Percentiles rank a stretch among this genome's conserved stretches.
Evolutionary conservation across 1,284 basidiomycete genomes (phyloP).

Genomic region (Tremellales sp.): DNA sequence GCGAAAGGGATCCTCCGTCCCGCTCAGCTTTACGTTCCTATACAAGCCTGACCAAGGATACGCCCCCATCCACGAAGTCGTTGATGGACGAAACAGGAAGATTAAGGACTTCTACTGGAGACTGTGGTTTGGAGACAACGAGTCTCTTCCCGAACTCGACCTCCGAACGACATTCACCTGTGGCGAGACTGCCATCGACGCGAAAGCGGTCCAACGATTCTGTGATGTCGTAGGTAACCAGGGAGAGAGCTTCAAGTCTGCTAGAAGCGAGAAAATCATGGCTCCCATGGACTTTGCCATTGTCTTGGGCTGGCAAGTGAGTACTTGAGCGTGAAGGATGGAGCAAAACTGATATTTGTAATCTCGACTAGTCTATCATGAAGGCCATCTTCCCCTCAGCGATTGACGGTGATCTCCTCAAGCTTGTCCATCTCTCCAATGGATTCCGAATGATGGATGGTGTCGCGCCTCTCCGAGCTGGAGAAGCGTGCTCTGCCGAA

Average conservation of each 20-base stretch:
- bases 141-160: slow-evolving; percentile 67
- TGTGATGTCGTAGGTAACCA: slow-evolving; percentile 92
- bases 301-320: slow-evolving; percentile 92
- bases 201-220: slow-evolving; percentile 76
- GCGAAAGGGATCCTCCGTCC: slow-evolving; percentile 68
- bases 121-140: slow-evolving; percentile 87
- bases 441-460: slow-evolving; percentile 86
- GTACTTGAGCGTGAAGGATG: slow-evolving; percentile 30
- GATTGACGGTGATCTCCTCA: slow-evolving; percentile 89
- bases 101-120: slow-evolving; percentile 98
- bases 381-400: slow-evolving; percentile 88
- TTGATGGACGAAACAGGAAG: slow-evolving; percentile 75
- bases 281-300: slow-evolving; percentile 99
- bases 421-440: slow-evolving; percentile 94
- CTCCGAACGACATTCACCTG: slow-evolving; percentile 73
- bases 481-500: slow-evolving; percentile 85
- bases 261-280: slow-evolving; percentile 63
- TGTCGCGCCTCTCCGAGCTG: slow-evolving; percentile 70
- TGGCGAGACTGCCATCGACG: slow-evolving; percentile 74
- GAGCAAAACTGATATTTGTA: slow-evolving; percentile 10
- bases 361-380: slow-evolving; percentile 90
- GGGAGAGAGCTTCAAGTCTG: slow-evolving; percentile 80
- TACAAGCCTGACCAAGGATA: slow-evolving; percentile 87
- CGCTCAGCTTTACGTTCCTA: slow-evolving; percentile 74
- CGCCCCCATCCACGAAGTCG: slow-evolving; percentile 89